Base-by-base conservation (phyloP, 2,329 filamentous ascomycete genomes). In the Fusarium chaquense region DNA sequence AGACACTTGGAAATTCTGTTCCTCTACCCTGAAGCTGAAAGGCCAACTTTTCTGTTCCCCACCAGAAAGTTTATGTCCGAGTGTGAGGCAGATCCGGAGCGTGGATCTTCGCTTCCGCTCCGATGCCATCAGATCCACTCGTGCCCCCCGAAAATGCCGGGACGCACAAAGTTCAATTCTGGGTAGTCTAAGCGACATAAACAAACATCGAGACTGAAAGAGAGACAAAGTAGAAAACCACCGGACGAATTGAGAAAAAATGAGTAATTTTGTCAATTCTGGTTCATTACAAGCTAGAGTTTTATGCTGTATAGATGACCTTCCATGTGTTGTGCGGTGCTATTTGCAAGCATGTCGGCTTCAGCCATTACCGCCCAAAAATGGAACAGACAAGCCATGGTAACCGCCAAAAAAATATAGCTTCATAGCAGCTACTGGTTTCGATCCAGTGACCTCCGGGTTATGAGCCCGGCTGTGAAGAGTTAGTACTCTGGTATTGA, bases 361-460 rank as follows among this genome's bases (percentile, higher is more conserved):
- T 26, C n/a, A 12, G 38, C 10, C n/a, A 10, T 12, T 5, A 20
- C 4, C 38, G 10, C n/a, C 20, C 5, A 40, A 22, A 10, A 5
- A 13, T 20, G 5, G 1, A 22, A 41, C 8, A 38, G n/a, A 38
- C 16, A n/a, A 38, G 8, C 35, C 16, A n/a, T 5, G 6, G n/a
- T 5, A 18, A 30, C 35, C 12, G 6, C n/a, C 11, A 43, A 47
- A 63, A 62, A 63, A 44, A 16, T 2, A 38, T 5, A 36, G 47
- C 58, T 63, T 63, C 47, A 30, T 63, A 63, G 60, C 60, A 63
- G 60, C 60, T 63, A 63, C 45, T 54, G 49, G 60, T 63, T 63
- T 63, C 60, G 60, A 63, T 63, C 60, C 58, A 54, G 45, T 57
- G 60, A 57, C 60, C 60, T 63, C 60, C 60, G 60, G 60, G 60